Conservation (phyloP, 2,329 filamentous ascomycete species). For the Arthrobotrys entomopaga region DNA sequence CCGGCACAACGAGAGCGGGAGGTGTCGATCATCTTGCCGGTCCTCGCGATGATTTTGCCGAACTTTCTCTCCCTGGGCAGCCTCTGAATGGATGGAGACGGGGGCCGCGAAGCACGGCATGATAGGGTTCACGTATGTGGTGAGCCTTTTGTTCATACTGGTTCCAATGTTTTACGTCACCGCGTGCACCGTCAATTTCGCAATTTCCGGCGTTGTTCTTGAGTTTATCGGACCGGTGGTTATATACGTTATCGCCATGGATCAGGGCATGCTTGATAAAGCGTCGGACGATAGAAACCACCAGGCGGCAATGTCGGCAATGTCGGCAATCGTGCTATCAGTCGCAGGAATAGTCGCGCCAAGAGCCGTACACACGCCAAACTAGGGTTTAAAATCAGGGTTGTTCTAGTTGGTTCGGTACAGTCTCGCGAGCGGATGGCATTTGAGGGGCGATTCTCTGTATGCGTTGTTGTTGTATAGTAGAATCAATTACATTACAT, state of each 20-base stretch:
- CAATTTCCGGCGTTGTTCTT: background rate
- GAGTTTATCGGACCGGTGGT: background rate
- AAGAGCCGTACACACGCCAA: conserved; percentile 1
- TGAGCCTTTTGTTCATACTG: conserved; percentile 1
- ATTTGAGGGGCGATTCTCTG: no score
- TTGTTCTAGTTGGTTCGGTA: no score
- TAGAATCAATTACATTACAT: no score
- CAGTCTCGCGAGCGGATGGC: no score
- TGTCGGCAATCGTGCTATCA: conserved; percentile 1
- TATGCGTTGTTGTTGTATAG: no score
- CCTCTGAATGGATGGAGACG: conserved; percentile 2
- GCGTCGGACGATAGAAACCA: conserved; percentile 5
- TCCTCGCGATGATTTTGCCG: background rate
- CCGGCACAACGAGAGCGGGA: conserved; percentile 8
- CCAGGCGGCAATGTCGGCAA: conserved; percentile 10
- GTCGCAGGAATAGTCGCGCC: conserved; percentile 2
- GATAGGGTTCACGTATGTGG: background rate
- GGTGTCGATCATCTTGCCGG: conserved; percentile 5
- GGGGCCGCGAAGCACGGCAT: background rate
- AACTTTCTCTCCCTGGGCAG: background rate
- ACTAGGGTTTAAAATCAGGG: no score
- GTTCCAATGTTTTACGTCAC: conserved; percentile 4
- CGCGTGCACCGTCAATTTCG: no score
- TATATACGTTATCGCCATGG: conserved; percentile 3
- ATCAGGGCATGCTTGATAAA: conserved; percentile 1